These are phyloP conservation scores for Nakaseomyces delphensis DNA, from an alignment of 1,139 yeast genomes.

Conservation along the genomic window DNA sequence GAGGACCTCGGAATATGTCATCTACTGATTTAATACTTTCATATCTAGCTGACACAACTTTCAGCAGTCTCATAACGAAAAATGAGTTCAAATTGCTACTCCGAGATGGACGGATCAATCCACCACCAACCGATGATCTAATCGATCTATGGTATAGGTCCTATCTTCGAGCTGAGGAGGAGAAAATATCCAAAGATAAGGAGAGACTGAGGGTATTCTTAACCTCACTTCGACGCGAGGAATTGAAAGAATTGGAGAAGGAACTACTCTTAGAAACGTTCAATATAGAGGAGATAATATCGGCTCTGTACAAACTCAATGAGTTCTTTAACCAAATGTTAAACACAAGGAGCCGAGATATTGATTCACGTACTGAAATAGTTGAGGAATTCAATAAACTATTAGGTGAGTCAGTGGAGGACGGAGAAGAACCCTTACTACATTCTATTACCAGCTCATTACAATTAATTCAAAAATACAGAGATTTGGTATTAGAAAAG, in stretches of 20 bases:
- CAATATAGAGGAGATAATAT: conserved; percentile 4
- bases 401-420: background rate
- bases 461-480: background rate
- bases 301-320: conserved; percentile 1
- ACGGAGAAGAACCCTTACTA: background rate
- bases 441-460: background rate
- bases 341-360: background rate
- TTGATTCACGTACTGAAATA: background rate
- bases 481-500: background rate
- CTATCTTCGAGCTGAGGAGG: conserved; percentile 1
- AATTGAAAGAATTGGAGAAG: background rate
- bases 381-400: background rate
- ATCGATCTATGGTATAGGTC: background rate
- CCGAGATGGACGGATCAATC: conserved; percentile 1
- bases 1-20: too few relatives aligned
- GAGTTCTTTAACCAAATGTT: background rate
- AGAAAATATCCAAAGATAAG: background rate
- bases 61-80: background rate
- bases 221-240: background rate
- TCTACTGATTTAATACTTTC: conserved; percentile 2
- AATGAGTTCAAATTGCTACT: background rate
- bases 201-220: background rate
- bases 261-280: background rate
- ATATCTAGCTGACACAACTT: background rate
- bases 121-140: background rate